A percentile compares a stretch with the other conserved stretches of the same genome.
Evolutionary conservation across 495 filamentous ascomycete species (phyloP).

Genomic region (Aspergillus saccharolyticus): DNA sequence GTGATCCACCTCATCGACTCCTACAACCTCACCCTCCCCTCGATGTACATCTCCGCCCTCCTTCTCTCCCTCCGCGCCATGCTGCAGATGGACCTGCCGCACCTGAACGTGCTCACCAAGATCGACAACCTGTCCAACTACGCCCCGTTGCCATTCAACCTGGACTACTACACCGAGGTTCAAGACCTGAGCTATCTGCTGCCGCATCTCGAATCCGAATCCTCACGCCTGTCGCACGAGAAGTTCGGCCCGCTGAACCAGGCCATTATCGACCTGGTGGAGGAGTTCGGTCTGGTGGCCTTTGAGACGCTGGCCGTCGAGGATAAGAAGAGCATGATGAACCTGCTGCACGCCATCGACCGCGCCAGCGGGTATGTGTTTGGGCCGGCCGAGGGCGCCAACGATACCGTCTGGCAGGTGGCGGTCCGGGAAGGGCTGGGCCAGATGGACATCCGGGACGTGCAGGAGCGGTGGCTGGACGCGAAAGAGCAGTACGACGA

Average conservation of each 20-base stretch:
- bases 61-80: constrained; percentile 90
- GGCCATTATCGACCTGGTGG: constrained; percentile 79
- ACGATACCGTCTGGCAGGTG: constrained; percentile 90
- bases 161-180: constrained; percentile 97
- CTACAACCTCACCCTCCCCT: constrained; percentile 84
- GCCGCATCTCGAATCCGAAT: constrained; percentile 63
- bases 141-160: constrained; percentile 79
- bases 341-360: constrained; percentile 78
- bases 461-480: constrained; percentile 95
- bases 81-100: constrained; percentile 94
- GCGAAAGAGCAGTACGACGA: constrained; percentile 84
- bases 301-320: constrained; percentile 96
- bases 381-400: constrained; percentile 82
- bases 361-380: constrained; percentile 90
- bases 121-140: constrained; percentile 87
- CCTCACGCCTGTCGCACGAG: constrained; percentile 50
- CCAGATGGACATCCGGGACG: constrained; percentile 73
- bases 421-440: constrained; percentile 83
- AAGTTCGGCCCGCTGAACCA: constrained; percentile 82
- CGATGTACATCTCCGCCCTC: constrained; percentile 89
- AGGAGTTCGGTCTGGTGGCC: constrained; percentile 80
- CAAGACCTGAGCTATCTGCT: constrained; percentile 83
- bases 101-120: constrained; percentile 93
- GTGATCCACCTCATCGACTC: constrained; percentile 87
- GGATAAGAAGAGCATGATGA: constrained; percentile 94